Evolutionary conservation across 495 filamentous ascomycete species (phyloP), one percentile per base, ranked within the genome.

Genomic region (Penicillium dipodomyicola): DNA sequence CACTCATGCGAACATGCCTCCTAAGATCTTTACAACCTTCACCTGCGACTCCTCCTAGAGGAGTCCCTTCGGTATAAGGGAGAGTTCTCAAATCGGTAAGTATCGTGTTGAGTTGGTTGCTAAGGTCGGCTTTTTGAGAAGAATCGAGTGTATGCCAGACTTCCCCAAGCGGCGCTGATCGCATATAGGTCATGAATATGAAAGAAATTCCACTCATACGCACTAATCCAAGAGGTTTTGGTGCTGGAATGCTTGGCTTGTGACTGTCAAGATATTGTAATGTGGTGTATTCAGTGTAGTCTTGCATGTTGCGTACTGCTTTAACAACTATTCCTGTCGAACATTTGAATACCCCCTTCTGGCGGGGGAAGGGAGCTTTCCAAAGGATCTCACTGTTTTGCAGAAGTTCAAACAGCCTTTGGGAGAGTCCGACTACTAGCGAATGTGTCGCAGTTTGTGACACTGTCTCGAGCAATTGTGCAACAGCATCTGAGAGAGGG

Each of bases 11-110:
- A 50, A 65, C 54, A 57, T 62, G 52, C 39, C 63, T 59, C 20
- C 63, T 49, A 33, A 62, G 33, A 47, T 70, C 69, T 59, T 64
- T 65, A 35, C 62, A 70, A 17, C 65, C 67, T 61, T 70, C 60
- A 40, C 65, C 65, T 9, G 29, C 48, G 30, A 67, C 49, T 20
- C 65, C 63, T 30, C 69, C 65, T 40, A 70, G 57, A 14, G 47
- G 20, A 20, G 20, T 22, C 14, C 59, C 59, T 22, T 54, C 27
- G 2, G 20, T 29, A 55, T 52, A 62, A 39, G 63, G 63, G n/a
- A 65, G 29, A 14, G 60, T 54, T 48, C 57, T 58, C 23, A 66
- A 23, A 50, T 66, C 50, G 5, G 22, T 35, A 23, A 63, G 40
- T 39, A 63, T 63, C 12, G 47, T 41, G 39, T 46, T 45, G 15